Evolutionary conservation across 169 alveolate genomes (phyloP), one percentile per base, ranked within the genome.

Genomic region (Cardiosporidium cionae): DNA sequence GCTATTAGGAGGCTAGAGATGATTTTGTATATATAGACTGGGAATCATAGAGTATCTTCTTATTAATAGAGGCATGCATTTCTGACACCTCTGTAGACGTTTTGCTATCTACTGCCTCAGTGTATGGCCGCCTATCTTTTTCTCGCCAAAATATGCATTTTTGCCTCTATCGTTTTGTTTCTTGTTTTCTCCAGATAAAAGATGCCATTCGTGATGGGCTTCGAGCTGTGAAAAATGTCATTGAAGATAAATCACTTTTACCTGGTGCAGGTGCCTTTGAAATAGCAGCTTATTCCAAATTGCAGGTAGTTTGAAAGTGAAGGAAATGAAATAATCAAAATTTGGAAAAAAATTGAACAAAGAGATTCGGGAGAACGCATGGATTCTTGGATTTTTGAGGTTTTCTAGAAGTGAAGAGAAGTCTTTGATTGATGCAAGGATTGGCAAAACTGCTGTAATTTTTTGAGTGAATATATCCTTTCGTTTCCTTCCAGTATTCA

Each of bases 201-300:
- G 99, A 96, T 78, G 98, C 99, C 16, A 86, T 95, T 31, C 86
- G 99, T 72, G 99, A 97, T 79, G 98, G 99, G 35, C 91, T 97
- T 25, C 87, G 99, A 79, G 98, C 98, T 32, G 97, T 97, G 54
- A 92, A 94, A 74, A 97, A 97, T 86, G 96, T 93, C 54, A 87
- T 93, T 68, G 97, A 95, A 63, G 99, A 97, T 75, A 87, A 90
- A 31, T 80, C 91, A 37, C 96, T 96, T 27, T 79, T 97, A 32
- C 98, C 99, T 0, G 99, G 99, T 29, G 99, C 99, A 0, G 99
- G 99, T 7, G 96, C 99, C 0, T 94, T 93, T 78, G 99, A 97
- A 87, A 79, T 97, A 58, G 90, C 94, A 32, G 93, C 96, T 31
- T 89, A 91, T 77, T 90, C 89, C 75, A 80, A 87, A 36, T 90